These are phyloP conservation scores for Bauhinia variegata DNA, from an alignment of 306 rosid species.

Conservation along the genomic window DNA sequence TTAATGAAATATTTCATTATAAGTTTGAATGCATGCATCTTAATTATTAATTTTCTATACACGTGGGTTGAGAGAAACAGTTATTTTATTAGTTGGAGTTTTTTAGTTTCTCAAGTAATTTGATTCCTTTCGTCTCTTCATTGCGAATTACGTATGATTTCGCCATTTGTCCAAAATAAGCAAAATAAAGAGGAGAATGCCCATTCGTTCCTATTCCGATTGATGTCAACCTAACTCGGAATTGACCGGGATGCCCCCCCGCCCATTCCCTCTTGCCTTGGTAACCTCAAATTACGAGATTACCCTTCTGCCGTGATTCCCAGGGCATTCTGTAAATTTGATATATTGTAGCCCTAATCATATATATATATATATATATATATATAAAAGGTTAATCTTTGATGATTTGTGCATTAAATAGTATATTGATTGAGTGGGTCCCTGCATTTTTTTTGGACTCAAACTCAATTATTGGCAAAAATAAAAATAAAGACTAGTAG, in stretches of 20 bases:
- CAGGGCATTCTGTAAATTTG: constrained; percentile 17
- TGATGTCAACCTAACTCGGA: constrained; percentile 36
- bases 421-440: constrained; percentile 53
- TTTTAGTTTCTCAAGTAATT: neutral
- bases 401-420: constrained; percentile 56
- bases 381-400: constrained; percentile 37
- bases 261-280: neutral
- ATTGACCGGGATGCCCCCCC: constrained; percentile 36
- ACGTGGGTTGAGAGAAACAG: neutral
- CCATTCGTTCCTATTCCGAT: constrained; percentile 8
- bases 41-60: no score
- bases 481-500: neutral
- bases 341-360: constrained; percentile 27
- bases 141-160: constrained; percentile 29
- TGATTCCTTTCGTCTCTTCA: neutral
- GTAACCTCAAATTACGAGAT: constrained; percentile 16
- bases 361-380: constrained; percentile 7
- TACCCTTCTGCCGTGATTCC: constrained; percentile 34
- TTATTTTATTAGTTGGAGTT: neutral
- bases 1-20: no score
- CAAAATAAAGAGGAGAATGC: neutral
- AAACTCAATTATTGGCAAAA: constrained; percentile 67
- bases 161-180: constrained; percentile 28
- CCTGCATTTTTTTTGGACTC: constrained; percentile 55
- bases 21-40: no score